phyloP scores from a whole-genome alignment of 108 stramenopile species.

The Nannochloropsis gaditana region DNA sequence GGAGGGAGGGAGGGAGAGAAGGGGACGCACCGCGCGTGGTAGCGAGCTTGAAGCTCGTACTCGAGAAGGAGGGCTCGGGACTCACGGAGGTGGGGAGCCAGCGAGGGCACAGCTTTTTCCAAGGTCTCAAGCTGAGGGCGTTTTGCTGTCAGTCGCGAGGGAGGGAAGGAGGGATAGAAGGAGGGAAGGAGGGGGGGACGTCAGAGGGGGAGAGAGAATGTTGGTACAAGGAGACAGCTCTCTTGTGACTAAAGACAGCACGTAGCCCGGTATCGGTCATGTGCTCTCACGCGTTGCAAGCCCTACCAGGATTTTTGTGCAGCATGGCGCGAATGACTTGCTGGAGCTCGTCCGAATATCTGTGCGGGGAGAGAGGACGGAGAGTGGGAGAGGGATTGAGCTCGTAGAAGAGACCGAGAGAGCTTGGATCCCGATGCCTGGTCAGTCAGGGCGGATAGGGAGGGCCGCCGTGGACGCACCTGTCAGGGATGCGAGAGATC shows the following conservation, averaged over 20 bases:
- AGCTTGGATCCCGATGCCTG: background rate
- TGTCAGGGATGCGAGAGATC: conserved; percentile 52
- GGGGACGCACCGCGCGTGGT: background rate
- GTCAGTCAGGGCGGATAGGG: background rate
- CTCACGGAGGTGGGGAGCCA: background rate
- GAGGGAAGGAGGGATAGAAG: background rate
- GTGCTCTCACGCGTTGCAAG: background rate
- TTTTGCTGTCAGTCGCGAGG: background rate
- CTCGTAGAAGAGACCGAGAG: too few species aligned
- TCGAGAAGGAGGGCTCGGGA: background rate
- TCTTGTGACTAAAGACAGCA: background rate
- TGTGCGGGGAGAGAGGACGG: background rate
- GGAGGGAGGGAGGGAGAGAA: background rate
- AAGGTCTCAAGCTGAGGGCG: conserved; percentile 29
- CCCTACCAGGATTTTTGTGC: conserved; percentile 24
- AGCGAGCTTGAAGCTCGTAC: background rate
- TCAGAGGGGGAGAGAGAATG: background rate
- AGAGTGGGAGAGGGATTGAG: background rate
- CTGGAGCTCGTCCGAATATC: conserved; percentile 45
- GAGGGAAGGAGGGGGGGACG: background rate
- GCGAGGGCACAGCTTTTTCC: background rate
- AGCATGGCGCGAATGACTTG: conserved; percentile 41
- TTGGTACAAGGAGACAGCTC: background rate
- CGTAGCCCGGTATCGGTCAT: too few species aligned
- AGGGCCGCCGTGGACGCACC: background rate